A percentile compares a stretch with the other conserved stretches of the same genome.
phyloP scores from a whole-genome alignment of 495 filamentous ascomycete genomes.

The Trichocladium uniseriatum region DNA sequence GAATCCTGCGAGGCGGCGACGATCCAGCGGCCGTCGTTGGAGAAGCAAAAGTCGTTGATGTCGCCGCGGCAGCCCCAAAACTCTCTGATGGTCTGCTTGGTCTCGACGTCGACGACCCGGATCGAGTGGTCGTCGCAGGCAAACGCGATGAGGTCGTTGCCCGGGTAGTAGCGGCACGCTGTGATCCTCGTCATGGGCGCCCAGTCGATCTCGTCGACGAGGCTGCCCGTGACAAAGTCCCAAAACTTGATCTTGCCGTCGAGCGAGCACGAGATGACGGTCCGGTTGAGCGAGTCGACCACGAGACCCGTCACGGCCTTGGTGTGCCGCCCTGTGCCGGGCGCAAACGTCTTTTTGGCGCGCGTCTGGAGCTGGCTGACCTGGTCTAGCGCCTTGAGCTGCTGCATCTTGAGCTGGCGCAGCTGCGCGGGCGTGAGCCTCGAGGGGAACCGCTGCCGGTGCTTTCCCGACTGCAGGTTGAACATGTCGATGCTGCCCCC shows the following conservation, averaged over 20 bases:
- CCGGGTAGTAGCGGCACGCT: constrained; percentile 66
- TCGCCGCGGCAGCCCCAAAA: constrained; percentile 79
- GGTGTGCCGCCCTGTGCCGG: constrained; percentile 57
- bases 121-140: constrained; percentile 84
- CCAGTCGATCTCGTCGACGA: constrained; percentile 80
- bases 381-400: constrained; percentile 38
- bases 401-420: constrained; percentile 49
- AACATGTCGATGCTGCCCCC: constrained; percentile 82
- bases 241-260: constrained; percentile 99
- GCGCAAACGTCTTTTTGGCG: constrained; percentile 31
- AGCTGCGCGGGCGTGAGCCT: constrained; percentile 55
- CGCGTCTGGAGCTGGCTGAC: constrained; percentile 39
- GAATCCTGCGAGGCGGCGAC: constrained; percentile 79
- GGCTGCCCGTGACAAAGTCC: constrained; percentile 73
- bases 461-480: constrained; percentile 87
- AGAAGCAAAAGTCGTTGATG: constrained; percentile 84
- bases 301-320: constrained; percentile 75
- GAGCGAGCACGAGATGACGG: constrained; percentile 71
- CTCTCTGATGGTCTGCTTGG: constrained; percentile 80
- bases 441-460: constrained; percentile 77
- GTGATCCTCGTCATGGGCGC: constrained; percentile 66
- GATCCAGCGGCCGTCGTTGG: constrained; percentile 89
- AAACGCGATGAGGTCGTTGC: constrained; percentile 80
- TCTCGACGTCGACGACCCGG: constrained; percentile 82
- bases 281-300: constrained; percentile 75